These are phyloP conservation scores for Graphiopsis chlorocephala DNA, from an alignment of 2,329 filamentous ascomycete genomes.

Conservation along the genomic window DNA sequence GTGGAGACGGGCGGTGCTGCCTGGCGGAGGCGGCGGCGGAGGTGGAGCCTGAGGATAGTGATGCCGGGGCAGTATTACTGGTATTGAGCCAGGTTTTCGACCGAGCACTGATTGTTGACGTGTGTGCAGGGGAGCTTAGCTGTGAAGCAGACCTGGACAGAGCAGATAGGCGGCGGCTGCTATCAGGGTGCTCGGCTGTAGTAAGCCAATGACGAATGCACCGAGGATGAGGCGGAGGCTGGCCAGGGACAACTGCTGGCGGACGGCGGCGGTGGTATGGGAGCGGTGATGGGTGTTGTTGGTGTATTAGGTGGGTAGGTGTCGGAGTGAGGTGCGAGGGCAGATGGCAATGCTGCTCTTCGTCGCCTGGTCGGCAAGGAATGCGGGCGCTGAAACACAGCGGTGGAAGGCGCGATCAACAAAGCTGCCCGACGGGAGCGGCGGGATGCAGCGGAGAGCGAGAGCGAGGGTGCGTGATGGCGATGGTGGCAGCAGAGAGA, in stretches of 20 bases:
- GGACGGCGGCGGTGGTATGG: not conserved
- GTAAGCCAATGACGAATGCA: not conserved
- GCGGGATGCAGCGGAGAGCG: not conserved
- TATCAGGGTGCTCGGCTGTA: constrained; percentile 9
- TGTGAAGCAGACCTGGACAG: constrained; percentile 1
- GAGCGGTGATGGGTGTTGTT: not conserved
- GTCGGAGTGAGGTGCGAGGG: not conserved
- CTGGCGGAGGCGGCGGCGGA: constrained; percentile 10
- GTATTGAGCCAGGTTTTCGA: constrained; percentile 10
- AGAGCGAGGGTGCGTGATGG: not conserved
- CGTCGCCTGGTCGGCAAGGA: constrained; percentile 16
- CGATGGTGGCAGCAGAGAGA: not conserved
- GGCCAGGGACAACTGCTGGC: not conserved
- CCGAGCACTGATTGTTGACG: not conserved
- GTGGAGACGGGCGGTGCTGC: constrained; percentile 16
- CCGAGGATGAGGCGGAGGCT: constrained; percentile 6
- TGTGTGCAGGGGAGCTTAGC: not conserved
- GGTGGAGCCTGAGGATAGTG: constrained; percentile 9
- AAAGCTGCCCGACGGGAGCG: constrained; percentile 6
- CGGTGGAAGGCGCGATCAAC: constrained; percentile 16
- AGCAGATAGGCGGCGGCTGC: constrained; percentile 1
- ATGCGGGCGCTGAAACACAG: constrained; percentile 16
- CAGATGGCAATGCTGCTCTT: constrained; percentile 14
- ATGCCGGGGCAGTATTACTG: constrained; percentile 1
- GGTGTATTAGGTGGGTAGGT: constrained; percentile 11